Base-by-base conservation (phyloP, 1,284 basidiomycete species). In the Marasmius fiardii region DNA sequence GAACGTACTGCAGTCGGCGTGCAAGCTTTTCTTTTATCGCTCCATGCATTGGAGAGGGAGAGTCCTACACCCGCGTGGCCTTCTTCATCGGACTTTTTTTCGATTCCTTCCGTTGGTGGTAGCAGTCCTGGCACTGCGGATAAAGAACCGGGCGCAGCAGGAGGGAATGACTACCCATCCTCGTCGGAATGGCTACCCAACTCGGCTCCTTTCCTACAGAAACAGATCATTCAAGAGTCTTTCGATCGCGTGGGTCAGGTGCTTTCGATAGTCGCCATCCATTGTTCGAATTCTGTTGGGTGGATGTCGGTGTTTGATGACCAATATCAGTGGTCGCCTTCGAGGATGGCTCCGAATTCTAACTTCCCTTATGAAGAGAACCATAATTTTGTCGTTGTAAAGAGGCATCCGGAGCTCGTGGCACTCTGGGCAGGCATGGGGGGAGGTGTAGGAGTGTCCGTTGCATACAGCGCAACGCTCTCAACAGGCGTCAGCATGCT, bases 221-320 rank as follows among this genome's bases (percentile, higher is more conserved):
- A 88, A 62, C 74, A 84, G 1, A 86, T 86, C n/a, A 83, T 93
- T 60, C 80, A 81, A 52, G 86, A 89, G n/a, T 86, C 95, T 47
- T 77, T 92, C 50, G 84, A 88, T 34, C 81, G 85, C 18, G 82
- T 81, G 60, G 82, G 85, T 20, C 76, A 82, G 0, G 77, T 83
- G 5, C 74, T 93, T 5, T 80, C 82, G 26, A 76, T 78, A 48
- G 80, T 95, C 35, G 83, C 89, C 0, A 71, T 76, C 8, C 67
- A 81, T 5, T 93, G 87, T 65, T 85, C 86, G 55, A 71, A 81
- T 4, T n/a, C n/a, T n/a, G 82, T 93, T 16, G 91, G 90, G 1
- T 75, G 78, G 43, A 88, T 95, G 81, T 87, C 88, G 14, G 76
- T 96, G 35, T 88, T 95, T 49, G 93, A 95, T 60, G 93, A 95